These are phyloP conservation scores for Casaregolazyma suthepensis DNA, from an alignment of 1,139 yeast genomes.

Conservation along the genomic window DNA sequence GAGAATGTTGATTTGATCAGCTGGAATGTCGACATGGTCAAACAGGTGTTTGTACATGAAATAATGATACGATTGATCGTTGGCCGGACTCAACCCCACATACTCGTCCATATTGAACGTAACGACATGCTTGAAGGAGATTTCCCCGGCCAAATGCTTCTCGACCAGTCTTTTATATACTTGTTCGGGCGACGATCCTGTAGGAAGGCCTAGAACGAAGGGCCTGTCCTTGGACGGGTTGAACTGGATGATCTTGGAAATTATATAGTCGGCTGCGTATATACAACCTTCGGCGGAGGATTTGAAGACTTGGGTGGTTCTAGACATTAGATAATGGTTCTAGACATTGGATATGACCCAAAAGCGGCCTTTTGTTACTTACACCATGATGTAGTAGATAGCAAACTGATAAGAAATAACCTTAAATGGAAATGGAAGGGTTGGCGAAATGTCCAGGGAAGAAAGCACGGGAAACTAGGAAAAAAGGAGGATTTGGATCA, in stretches of 20 bases:
- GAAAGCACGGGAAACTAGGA: not conserved
- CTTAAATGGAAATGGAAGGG: not conserved
- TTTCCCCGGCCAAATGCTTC: conserved; percentile 41
- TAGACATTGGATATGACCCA: too few species aligned
- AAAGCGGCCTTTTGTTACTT: not conserved
- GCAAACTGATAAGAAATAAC: not conserved
- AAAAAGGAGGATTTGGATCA: not conserved
- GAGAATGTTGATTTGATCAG: conserved; percentile 50
- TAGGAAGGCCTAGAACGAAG: conserved; percentile 57
- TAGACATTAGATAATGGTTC: conserved; percentile 2
- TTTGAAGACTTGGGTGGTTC: conserved; percentile 16
- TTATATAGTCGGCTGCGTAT: conserved; percentile 46
- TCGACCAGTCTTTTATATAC: conserved; percentile 46
- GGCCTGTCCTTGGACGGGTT: conserved; percentile 45
- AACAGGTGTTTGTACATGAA: conserved; percentile 57
- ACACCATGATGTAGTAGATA: conserved; percentile 1
- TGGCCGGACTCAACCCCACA: conserved; percentile 43
- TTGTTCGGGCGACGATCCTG: conserved; percentile 62
- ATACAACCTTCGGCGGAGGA: conserved; percentile 39
- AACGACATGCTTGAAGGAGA: conserved; percentile 50
- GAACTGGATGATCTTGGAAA: conserved; percentile 41
- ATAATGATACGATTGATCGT: conserved; percentile 53
- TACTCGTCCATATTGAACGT: conserved; percentile 64
- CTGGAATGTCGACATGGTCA: conserved; percentile 53
- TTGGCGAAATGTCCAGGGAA: not conserved